Base-by-base conservation (phyloP, 1,284 basidiomycete genomes). In the Hortiboletus rubellus region DNA sequence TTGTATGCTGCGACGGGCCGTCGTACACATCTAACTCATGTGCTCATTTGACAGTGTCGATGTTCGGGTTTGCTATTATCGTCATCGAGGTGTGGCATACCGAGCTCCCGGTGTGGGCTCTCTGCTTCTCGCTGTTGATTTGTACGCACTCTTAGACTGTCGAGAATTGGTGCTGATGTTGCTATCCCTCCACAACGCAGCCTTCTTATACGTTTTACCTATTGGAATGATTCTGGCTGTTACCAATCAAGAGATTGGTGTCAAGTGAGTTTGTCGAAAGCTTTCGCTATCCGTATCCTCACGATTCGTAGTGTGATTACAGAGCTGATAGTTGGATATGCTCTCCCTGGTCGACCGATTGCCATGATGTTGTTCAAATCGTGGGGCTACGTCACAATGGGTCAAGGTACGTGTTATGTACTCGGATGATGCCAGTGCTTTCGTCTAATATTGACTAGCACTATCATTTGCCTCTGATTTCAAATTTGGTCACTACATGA, bases 31-130 rank as follows among this genome's bases (percentile, higher is more conserved):
- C 14, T 18, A 3, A 55, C 24, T 34, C 18, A 31, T 5, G 31
- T 5, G 24, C 14, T 33, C 1, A 7, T 36, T 45, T 2, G 12
- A 41, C 27, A 71, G 74, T 75, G 37, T 46, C 60, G 15, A 82
- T 80, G 83, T 78, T 81, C 55, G 76, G 79, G 1, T 77, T 91
- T 43, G 82, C 83, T 9, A 72, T 92, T 38, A 65, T 86, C 43
- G 70, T 79, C 9, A 83, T 92, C 44, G 68, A 77, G 63, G 79
- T 83, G 14, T 89, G 82, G 80, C 71, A 77, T 15, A 84, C 74
- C 76, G 5, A 82, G 37, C 75, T 85, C 63, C 83, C 83, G 0
- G 79, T 85, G 18, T 87, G 83, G 79, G 79, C 73, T 9, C 76
- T 79, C 57, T 67, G 76, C 33, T 63, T 80, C 0, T 67, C 74